A percentile compares a stretch with the other conserved stretches of the same genome.
Conservation (phyloP, 129 eudicot genomes). For the Sambucus nigra region DNA sequence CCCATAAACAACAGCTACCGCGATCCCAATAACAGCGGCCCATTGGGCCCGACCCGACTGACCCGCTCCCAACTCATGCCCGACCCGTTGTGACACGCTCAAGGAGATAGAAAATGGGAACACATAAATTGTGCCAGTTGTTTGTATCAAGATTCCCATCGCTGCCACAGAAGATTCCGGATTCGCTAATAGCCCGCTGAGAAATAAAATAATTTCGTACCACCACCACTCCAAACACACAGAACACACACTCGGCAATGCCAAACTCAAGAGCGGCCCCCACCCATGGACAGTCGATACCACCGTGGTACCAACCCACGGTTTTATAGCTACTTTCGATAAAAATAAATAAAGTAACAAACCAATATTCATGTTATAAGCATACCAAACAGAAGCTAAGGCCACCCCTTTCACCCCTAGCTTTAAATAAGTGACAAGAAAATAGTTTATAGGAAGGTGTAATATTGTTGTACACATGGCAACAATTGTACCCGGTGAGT, state of each 20-base stretch:
- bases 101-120: slow-evolving; percentile 55
- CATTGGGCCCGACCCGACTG: slow-evolving; percentile 45
- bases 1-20: slow-evolving; percentile 39
- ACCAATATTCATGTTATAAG: slow-evolving; percentile 61
- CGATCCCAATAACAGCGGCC: slow-evolving; percentile 37
- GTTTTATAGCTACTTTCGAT: slow-evolving; percentile 50
- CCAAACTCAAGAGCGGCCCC: slow-evolving; percentile 56
- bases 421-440: slow-evolving; percentile 41
- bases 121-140: slow-evolving; percentile 54
- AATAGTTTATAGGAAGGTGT: slow-evolving; percentile 69
- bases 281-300: slow-evolving; percentile 54
- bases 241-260: slow-evolving; percentile 53
- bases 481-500: slow-evolving; percentile 46
- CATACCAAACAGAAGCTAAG: slow-evolving; percentile 49
- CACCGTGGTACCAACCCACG: slow-evolving; percentile 49
- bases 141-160: slow-evolving; percentile 71
- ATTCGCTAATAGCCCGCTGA: slow-evolving; percentile 57
- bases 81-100: slow-evolving; percentile 72
- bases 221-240: slow-evolving; percentile 98
- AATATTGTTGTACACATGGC: slow-evolving; percentile 45
- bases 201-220: slow-evolving; percentile 70
- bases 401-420: slow-evolving; percentile 83
- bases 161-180: slow-evolving; percentile 78
- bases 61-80: slow-evolving; percentile 73
- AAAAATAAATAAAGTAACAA: slow-evolving; percentile 41